Evolutionary conservation across 1,139 yeast genomes (phyloP).

Genomic region (Scheffersomyces illinoinensis): DNA sequence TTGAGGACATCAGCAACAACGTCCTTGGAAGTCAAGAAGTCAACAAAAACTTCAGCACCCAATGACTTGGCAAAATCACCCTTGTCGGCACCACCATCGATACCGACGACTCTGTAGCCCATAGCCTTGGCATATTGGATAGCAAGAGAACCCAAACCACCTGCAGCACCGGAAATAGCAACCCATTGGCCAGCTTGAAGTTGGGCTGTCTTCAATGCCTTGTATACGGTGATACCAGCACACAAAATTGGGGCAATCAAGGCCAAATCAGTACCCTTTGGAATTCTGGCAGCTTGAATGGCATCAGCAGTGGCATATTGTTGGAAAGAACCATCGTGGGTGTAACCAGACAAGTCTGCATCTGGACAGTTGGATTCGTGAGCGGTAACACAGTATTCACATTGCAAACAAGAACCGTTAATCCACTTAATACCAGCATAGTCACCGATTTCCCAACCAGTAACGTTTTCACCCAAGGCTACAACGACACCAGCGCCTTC

Average conservation of each 20-base stretch:
- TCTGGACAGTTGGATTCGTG: slow-evolving; percentile 66
- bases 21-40: slow-evolving; percentile 60
- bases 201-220: slow-evolving; percentile 71
- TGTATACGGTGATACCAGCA: slow-evolving; percentile 82
- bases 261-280: slow-evolving; percentile 70
- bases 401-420: slow-evolving; percentile 68
- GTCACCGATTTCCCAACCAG: slow-evolving; percentile 69
- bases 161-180: slow-evolving; percentile 76
- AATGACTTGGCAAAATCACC: slow-evolving; percentile 53
- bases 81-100: slow-evolving; percentile 75
- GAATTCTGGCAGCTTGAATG: slow-evolving; percentile 78
- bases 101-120: slow-evolving; percentile 74
- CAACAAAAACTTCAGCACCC: slow-evolving; percentile 71
- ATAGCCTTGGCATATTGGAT: slow-evolving; percentile 73
- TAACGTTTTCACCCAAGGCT: slow-evolving; percentile 65
- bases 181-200: slow-evolving; percentile 73
- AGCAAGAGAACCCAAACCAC: slow-evolving; percentile 77
- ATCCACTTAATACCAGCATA: slow-evolving; percentile 76
- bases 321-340: slow-evolving; percentile 81
- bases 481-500: slow-evolving; percentile 85
- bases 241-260: slow-evolving; percentile 75
- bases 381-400: slow-evolving; percentile 68
- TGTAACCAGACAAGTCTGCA: slow-evolving; percentile 74
- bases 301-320: slow-evolving; percentile 85
- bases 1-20: slow-evolving; percentile 54